Evolutionary conservation across 2,329 filamentous ascomycete species (phyloP).

Genomic region (Allantophomopsis cytisporea): DNA sequence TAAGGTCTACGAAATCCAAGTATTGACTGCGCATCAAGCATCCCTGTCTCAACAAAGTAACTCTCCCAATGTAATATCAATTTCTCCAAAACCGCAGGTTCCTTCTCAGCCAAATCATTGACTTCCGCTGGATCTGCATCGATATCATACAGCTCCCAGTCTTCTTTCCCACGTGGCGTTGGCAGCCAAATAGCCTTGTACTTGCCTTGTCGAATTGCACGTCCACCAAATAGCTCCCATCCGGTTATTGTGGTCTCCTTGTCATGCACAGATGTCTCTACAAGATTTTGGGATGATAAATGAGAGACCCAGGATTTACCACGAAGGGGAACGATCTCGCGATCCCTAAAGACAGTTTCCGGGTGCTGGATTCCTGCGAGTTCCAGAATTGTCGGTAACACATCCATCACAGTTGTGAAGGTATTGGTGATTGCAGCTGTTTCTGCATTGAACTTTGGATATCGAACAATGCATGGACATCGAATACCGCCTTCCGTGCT

Average conservation of each 20-base stretch:
- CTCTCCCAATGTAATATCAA: slow-evolving; percentile 40
- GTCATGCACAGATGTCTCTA: slow-evolving; percentile 1
- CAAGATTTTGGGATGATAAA: not conserved
- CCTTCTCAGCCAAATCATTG: slow-evolving; percentile 24
- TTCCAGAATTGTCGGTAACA: slow-evolving; percentile 21
- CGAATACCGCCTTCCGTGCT: slow-evolving; percentile 26
- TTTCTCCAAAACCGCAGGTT: slow-evolving; percentile 28
- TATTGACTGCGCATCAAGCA: slow-evolving; percentile 20
- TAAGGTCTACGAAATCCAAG: too few species aligned
- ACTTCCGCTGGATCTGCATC: slow-evolving; percentile 33
- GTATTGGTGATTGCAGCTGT: slow-evolving; percentile 9
- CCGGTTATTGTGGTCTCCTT: slow-evolving; percentile 16
- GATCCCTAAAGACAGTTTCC: slow-evolving; percentile 13
- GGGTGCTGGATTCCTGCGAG: slow-evolving; percentile 19
- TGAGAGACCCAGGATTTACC: slow-evolving; percentile 16
- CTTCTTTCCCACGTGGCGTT: too few species aligned
- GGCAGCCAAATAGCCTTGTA: slow-evolving; percentile 35
- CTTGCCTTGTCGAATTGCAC: slow-evolving; percentile 36
- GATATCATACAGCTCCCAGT: too few species aligned
- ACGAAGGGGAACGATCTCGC: slow-evolving; percentile 17
- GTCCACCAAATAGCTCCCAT: slow-evolving; percentile 38
- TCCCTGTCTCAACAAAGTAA: slow-evolving; percentile 43
- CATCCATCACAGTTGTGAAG: slow-evolving; percentile 24
- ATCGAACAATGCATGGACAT: slow-evolving; percentile 21
- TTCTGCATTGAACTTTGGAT: slow-evolving; percentile 7